These are phyloP conservation scores for Malassezia obtusa DNA, from an alignment of 1,284 basidiomycete species.

Conservation along the genomic window DNA sequence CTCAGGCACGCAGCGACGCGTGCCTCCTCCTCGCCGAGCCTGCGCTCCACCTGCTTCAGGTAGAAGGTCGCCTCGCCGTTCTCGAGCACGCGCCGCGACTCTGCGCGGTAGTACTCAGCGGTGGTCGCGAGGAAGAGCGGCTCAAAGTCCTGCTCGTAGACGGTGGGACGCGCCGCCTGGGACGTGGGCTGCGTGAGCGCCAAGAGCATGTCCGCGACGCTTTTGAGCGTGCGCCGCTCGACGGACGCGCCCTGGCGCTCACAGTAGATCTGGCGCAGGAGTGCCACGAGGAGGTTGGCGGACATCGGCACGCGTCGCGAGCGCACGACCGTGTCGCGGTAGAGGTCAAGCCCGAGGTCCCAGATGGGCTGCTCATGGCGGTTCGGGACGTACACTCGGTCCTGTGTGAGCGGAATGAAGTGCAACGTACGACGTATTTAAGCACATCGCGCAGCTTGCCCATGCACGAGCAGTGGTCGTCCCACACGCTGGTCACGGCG, in stretches of 20 bases:
- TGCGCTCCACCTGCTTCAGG: slow-evolving; percentile 69
- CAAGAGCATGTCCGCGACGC: slow-evolving; percentile 73
- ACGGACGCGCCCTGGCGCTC: slow-evolving; percentile 86
- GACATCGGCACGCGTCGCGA: slow-evolving; percentile 63
- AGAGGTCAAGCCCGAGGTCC: slow-evolving; percentile 73
- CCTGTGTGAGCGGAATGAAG: background rate
- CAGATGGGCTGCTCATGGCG: slow-evolving; percentile 55
- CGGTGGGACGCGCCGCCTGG: slow-evolving; percentile 49
- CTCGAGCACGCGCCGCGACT: slow-evolving; percentile 64
- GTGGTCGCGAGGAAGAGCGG: slow-evolving; percentile 70
- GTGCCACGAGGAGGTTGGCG: slow-evolving; percentile 67
- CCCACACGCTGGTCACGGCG: slow-evolving; percentile 77
- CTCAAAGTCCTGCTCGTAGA: slow-evolving; percentile 80
- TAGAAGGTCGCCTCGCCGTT: slow-evolving; percentile 73
- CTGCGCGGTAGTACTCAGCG: slow-evolving; percentile 66
- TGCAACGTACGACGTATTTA: slow-evolving; percentile 65
- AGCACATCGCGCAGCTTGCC: slow-evolving; percentile 77
- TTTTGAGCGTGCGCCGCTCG: slow-evolving; percentile 79
- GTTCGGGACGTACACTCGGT: slow-evolving; percentile 40
- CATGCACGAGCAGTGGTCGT: slow-evolving; percentile 86
- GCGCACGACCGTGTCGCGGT: slow-evolving; percentile 65
- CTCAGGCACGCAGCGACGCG: slow-evolving; percentile 83
- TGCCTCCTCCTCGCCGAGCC: slow-evolving; percentile 73
- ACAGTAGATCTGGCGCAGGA: slow-evolving; percentile 76
- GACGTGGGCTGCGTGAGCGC: slow-evolving; percentile 54